Evolutionary conservation across 164 flowering plant species (phyloP), one percentile per base, ranked within the genome.

Genomic region (Annona squamosa): DNA sequence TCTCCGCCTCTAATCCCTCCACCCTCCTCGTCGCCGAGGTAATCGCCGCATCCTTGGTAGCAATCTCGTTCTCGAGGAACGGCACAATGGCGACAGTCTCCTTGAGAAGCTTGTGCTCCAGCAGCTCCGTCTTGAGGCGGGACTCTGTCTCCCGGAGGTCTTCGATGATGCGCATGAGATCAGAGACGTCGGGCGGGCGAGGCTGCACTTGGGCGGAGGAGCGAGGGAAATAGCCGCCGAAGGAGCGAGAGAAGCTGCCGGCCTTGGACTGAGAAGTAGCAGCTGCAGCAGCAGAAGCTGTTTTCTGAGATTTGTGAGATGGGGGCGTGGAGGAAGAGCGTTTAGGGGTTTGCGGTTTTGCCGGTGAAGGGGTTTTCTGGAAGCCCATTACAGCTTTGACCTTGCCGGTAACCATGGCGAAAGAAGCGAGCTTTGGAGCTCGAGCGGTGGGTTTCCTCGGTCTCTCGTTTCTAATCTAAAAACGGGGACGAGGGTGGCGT

Each of bases 131-230:
- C 69, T 87, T 86, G 46, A 95, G 76, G 4, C 81, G 79, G 0
- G 90, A 86, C 76, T 91, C 97, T 0, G 86, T 70, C 44, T 91
- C 97, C 0, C 87, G 85, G n/a, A 95, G 77, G 77, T 90, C 91
- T 66, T 93, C 98, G 2, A 95, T 90, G 1, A 87, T 69, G 3
- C 86, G 87, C 45, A 90, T 73, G 37, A 93, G 90, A 76, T 89
- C 93, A 1, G 88, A 13, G 19, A 90, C 92, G 80, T 91, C 96
- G 0, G 93, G 93, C 0, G 98, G 93, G 2, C 86, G 87, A 4
- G 99, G 97, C 84, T 91, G 97, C 5, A 93, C 97, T 68, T 93
- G 97, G n/a, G 97, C 85, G 37, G 98, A 80, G 37, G 98, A 80
- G 56, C 93, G 90, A 1, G 99, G 97, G 84, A 93, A 91, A 82